phyloP scores from a whole-genome alignment of 164 flowering plant genomes.

The Litsea cubeba region DNA sequence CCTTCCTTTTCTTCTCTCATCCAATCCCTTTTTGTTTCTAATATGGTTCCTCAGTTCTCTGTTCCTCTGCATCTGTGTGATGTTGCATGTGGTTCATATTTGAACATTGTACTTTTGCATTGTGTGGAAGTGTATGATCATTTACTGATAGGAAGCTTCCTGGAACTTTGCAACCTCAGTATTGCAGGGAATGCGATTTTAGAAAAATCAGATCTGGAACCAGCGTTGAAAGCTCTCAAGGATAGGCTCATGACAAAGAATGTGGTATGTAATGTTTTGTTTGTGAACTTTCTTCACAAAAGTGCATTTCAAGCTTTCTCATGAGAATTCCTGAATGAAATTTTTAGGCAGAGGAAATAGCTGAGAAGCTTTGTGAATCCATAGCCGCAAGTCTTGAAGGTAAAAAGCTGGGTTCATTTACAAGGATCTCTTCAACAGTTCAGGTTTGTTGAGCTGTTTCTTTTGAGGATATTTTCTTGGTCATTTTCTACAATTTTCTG shows the following conservation, averaged over 20 bases:
- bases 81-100: neutral
- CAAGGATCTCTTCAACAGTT: constrained; percentile 86
- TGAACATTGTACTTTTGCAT: neutral
- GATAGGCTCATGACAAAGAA: constrained; percentile 98
- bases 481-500: neutral
- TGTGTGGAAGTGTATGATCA: neutral
- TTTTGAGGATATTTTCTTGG: neutral
- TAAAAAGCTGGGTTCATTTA: constrained; percentile 78
- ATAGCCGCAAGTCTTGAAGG: constrained; percentile 93
- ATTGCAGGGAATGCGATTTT: constrained; percentile 90
- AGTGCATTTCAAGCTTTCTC: constrained; percentile 5
- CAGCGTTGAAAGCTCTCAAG: constrained; percentile 91
- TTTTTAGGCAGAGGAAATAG: constrained; percentile 89
- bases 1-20: too few relatives aligned
- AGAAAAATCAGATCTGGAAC: constrained; percentile 86
- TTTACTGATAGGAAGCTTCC: neutral
- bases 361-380: constrained; percentile 96
- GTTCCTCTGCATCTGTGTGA: too few relatives aligned
- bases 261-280: constrained; percentile 63
- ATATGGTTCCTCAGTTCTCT: too few relatives aligned
- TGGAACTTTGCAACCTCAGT: constrained; percentile 34
- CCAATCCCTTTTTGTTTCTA: too few relatives aligned
- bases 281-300: neutral
- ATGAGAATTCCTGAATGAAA: neutral
- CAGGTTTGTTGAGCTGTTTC: constrained; percentile 44